These are phyloP conservation scores for Plectosphaerella sp. DNA, from an alignment of 2,329 filamentous ascomycete genomes.

Conservation along the genomic window DNA sequence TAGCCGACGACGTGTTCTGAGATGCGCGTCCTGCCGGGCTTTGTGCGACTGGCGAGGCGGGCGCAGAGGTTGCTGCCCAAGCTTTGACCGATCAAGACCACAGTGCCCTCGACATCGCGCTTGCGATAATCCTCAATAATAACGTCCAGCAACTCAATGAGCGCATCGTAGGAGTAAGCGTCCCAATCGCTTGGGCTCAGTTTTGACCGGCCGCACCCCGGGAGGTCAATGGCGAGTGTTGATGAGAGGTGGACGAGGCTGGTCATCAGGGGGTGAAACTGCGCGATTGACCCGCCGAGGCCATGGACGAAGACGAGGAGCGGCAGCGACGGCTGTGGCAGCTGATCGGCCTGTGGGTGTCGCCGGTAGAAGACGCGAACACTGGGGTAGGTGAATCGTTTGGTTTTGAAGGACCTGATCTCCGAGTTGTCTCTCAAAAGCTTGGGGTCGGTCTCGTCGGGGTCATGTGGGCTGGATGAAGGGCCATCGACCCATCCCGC, in stretches of 20 bases:
- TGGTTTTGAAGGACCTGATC: constrained; percentile 68
- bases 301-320: constrained; percentile 90
- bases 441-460: constrained; percentile 65
- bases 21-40: constrained; percentile 44
- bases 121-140: constrained; percentile 73
- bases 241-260: constrained; percentile 79
- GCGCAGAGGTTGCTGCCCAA: constrained; percentile 81
- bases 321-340: constrained; percentile 70
- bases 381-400: constrained; percentile 63
- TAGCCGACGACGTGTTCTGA: constrained; percentile 67
- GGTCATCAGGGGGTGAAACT: constrained; percentile 77
- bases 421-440: constrained; percentile 74
- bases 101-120: constrained; percentile 58
- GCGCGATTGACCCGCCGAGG: constrained; percentile 84
- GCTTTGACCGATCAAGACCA: constrained; percentile 83
- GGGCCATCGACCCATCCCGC: constrained; percentile 5
- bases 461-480: constrained; percentile 18
- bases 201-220: constrained; percentile 79
- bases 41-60: constrained; percentile 53
- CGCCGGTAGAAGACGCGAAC: constrained; percentile 80
- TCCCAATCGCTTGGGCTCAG: constrained; percentile 68
- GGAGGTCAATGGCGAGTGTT: constrained; percentile 83
- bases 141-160: constrained; percentile 69
- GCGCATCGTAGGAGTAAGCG: constrained; percentile 73
- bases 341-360: constrained; percentile 77